phyloP scores from a whole-genome alignment of 768 basidiomycete genomes.

The Artomyces pyxidatus region DNA sequence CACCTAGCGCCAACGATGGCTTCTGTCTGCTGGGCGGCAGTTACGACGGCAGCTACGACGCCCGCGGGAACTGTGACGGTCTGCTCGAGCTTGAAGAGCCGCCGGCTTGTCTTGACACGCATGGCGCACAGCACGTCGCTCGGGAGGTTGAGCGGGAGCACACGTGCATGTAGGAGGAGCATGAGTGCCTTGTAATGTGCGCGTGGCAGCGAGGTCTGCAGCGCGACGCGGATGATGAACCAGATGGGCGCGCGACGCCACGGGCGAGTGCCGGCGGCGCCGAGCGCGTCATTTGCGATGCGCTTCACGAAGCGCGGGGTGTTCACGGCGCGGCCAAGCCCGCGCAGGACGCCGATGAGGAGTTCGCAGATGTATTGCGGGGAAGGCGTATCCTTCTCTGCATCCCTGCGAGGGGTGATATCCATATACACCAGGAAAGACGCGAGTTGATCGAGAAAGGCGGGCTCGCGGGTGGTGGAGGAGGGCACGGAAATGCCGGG shows the following conservation, averaged over 20 bases:
- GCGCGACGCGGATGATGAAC: conserved; percentile 38
- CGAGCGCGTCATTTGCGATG: conserved; percentile 38
- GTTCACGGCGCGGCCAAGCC: conserved; percentile 25
- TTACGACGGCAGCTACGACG: too few species aligned
- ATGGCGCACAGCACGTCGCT: conserved; percentile 25
- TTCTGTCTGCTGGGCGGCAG: too few species aligned
- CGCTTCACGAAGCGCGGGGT: conserved; percentile 32
- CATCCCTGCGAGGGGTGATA: conserved; percentile 23
- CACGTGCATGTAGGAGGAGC: conserved; percentile 24
- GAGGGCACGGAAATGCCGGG: conserved; percentile 32
- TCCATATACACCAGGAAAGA: conserved; percentile 32
- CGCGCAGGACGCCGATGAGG: conserved; percentile 38
- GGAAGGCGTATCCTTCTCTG: conserved; percentile 27
- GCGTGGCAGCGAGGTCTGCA: conserved; percentile 23
- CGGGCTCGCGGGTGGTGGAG: conserved; percentile 18
- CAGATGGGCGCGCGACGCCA: conserved; percentile 47
- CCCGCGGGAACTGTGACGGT: too few species aligned
- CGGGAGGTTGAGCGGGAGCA: conserved; percentile 12
- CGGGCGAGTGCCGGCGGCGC: conserved; percentile 28
- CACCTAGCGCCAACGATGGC: too few species aligned
- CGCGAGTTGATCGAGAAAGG: conserved; percentile 29
- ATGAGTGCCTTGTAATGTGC: conserved; percentile 40
- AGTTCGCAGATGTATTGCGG: conserved; percentile 43
- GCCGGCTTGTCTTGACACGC: conserved; percentile 21
- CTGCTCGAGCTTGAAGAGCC: conserved; percentile 14